Base-by-base conservation (phyloP, 495 filamentous ascomycete genomes). In the Talaromyces nanjingensis region DNA sequence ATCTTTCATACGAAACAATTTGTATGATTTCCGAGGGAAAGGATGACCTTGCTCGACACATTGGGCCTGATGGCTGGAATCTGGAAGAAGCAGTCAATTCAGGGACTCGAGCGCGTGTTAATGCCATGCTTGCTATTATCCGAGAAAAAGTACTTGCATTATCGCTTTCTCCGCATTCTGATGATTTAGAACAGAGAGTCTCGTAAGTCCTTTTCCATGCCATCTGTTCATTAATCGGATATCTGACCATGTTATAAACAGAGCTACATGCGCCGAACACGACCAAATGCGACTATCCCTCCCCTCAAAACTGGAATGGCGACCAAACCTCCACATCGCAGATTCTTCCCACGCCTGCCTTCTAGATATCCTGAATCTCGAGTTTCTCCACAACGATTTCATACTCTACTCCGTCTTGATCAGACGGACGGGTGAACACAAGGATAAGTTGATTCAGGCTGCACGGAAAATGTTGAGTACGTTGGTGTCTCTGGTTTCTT, bases 301-400 rank as follows among this genome's bases (percentile, higher is more conserved):
- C 29, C 67, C 67, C 9, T 25, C 42, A 54, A 34, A 47, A 16
- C 20, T 31, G 5, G 64, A 62, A 27, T 39, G 75, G 20, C 59
- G 68, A 12, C 73, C 67, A 14, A 65, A 66, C 6, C 53, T 53
- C 6, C 68, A 75, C 8, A 66, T 72, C 14, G 16, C 4, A 25
- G 64, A n/a, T 53, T 4, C 29, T 31, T 31, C 29, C 29, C 29
- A 34, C 16, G 9, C 39, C n/a, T 24, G 16, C n/a, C 16, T 49
- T 6, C 20, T 52, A 12, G 42, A 47, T 6, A 33, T 34, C 16
- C 11, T 80, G 1, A 74, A 77, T 16, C 70, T 82, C 0, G 79
- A 81, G 5, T 76, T 81, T 61, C 64, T 82, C 1, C 74, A 84
- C 16, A 83, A 83, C 25, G 74, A 81, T 8, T 83, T 87, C 59